Evolutionary conservation across 257 asterid genomes (phyloP).

Genomic region (Voacanga thouarsii): DNA sequence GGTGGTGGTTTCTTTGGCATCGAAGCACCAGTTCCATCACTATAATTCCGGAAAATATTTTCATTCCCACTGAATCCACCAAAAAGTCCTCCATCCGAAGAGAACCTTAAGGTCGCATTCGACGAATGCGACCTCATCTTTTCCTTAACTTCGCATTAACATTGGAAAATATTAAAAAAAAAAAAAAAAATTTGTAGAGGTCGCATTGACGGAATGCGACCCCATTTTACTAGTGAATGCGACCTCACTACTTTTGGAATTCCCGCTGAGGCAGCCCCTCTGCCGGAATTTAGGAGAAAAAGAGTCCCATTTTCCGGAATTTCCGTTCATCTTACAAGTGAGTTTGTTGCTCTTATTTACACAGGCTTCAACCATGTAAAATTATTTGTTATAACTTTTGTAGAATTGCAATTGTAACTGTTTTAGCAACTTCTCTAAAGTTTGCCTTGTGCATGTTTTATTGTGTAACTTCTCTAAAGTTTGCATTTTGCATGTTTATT

Average conservation of each 20-base stretch:
- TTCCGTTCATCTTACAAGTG: background rate
- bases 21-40: constrained; percentile 43
- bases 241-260: no score
- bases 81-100: constrained; percentile 47
- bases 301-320: no score
- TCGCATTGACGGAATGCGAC: no score
- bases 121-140: no score
- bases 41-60: constrained; percentile 34
- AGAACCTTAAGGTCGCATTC: no score
- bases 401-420: background rate
- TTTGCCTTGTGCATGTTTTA: background rate
- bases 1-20: constrained; percentile 75
- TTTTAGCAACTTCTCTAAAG: background rate
- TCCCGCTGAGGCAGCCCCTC: no score
- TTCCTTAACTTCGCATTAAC: no score
- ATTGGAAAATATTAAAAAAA: no score
- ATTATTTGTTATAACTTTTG: background rate
- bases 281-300: no score
- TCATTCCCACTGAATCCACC: constrained; percentile 41
- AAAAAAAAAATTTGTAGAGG: no score
- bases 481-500: background rate
- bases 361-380: background rate
- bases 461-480: background rate
- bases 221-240: no score
- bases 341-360: background rate